A percentile compares a stretch with the other conserved stretches of the same genome.
Conservation (phyloP, 176 grass and related monocot species). For the Neostapfia colusana region DNA sequence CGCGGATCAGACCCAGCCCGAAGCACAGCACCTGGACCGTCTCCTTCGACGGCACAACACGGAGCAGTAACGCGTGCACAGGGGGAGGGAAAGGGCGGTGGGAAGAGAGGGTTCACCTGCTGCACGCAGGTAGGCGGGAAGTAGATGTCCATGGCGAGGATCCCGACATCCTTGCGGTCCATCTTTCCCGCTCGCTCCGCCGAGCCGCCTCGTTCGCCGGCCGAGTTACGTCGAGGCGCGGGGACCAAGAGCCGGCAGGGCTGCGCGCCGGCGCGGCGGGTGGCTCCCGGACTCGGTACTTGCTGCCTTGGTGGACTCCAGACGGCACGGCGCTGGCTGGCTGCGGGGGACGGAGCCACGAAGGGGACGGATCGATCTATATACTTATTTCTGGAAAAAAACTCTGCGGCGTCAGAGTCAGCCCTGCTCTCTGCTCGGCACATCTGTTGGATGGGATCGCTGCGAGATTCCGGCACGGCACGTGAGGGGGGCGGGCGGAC, state of each 20-base stretch:
- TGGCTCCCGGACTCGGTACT: background rate
- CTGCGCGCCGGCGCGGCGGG: background rate
- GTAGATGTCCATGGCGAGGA: conserved; percentile 89
- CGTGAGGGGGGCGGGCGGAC: conserved; percentile 2
- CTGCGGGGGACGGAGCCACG: background rate
- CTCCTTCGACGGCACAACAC: background rate
- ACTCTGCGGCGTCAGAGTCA: background rate
- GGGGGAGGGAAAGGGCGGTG: background rate
- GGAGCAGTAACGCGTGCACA: background rate
- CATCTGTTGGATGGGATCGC: background rate
- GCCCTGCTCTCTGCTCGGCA: background rate
- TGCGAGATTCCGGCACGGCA: conserved; percentile 23
- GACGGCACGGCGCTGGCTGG: background rate
- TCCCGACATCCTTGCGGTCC: conserved; percentile 68
- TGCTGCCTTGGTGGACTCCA: background rate
- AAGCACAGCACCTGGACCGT: background rate
- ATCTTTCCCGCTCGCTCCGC: conserved; percentile 2
- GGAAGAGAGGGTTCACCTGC: conserved; percentile 40
- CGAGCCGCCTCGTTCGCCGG: too few species aligned
- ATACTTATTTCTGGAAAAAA: background rate
- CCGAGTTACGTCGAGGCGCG: background rate
- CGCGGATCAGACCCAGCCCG: background rate
- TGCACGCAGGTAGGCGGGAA: conserved; percentile 80
- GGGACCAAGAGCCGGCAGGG: background rate
- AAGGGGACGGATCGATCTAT: background rate